phyloP scores from a whole-genome alignment of 2,329 filamentous ascomycete species.

The Thielaviopsis euricoi region DNA sequence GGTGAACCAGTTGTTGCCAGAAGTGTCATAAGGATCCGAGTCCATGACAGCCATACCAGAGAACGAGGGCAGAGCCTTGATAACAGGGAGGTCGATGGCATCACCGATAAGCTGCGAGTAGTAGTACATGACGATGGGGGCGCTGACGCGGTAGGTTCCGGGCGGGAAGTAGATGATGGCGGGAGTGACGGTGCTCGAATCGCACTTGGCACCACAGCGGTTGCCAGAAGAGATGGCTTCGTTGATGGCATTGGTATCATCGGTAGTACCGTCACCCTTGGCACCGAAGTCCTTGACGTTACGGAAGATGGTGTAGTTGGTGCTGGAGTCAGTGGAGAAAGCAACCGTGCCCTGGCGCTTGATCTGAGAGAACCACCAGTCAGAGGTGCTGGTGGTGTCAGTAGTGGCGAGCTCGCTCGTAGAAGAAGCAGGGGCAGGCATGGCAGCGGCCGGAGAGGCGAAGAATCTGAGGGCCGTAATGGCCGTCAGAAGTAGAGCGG shows the following conservation, averaged over 20 bases:
- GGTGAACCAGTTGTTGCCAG: conserved; percentile 57
- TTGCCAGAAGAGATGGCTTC: conserved; percentile 57
- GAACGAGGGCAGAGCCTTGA: conserved; percentile 61
- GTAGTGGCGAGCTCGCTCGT: not conserved
- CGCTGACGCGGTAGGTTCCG: conserved; percentile 69
- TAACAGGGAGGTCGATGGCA: conserved; percentile 49
- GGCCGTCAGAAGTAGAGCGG: conserved; percentile 9
- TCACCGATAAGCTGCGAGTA: conserved; percentile 90
- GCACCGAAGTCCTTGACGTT: conserved; percentile 66
- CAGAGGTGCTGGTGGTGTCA: conserved; percentile 19
- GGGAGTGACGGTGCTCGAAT: conserved; percentile 68
- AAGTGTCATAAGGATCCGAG: conserved; percentile 61
- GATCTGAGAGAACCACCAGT: conserved; percentile 59
- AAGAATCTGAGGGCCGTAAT: conserved; percentile 11
- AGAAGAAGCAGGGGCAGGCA: conserved; percentile 6
- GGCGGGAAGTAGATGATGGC: conserved; percentile 84
- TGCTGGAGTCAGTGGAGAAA: conserved; percentile 29
- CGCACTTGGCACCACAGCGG: conserved; percentile 67
- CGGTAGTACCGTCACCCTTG: conserved; percentile 48
- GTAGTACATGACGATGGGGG: conserved; percentile 70
- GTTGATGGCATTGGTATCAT: conserved; percentile 86
- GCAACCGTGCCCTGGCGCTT: conserved; percentile 51
- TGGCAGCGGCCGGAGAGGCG: conserved; percentile 5
- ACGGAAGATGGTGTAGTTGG: conserved; percentile 55
- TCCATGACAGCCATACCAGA: conserved; percentile 83